Evolutionary conservation across 768 basidiomycete genomes (phyloP), one percentile per base, ranked within the genome.

Genomic region (Rhizopogon sp.): DNA sequence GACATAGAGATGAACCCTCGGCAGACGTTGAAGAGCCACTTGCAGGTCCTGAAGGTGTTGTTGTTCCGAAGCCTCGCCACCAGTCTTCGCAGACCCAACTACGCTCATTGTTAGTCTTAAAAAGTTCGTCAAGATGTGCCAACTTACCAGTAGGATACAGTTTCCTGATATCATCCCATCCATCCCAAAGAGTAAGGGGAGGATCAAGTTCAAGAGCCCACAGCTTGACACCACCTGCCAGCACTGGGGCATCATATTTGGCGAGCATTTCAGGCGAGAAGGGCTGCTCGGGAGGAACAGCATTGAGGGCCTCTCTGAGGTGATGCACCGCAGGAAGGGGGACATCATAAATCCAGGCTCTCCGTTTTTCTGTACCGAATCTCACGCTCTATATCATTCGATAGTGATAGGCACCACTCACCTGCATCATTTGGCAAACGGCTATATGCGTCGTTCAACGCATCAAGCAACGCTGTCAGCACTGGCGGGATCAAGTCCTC

Each of bases 321-420:
- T 88, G 87, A 62, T 98, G 95, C 14, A 89, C 80, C 25, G 84
- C 82, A 1, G 83, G 76, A 6, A 98, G 78, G 1, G 94, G 93
- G 3, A 91, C 89, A 62, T 98, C 93, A 70, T 97, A 98, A 52
- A 98, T 90, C 95, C 95, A 98, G 3, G 87, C 75, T 73, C 88
- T 93, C 56, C 95, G 84, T 66, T 83, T 88, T 67, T 95, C 94
- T 85, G 65, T 4, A 37, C 11, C 52, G 20, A 16, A 40, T 62
- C 22, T 59, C 44, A 46, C 6, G 9, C 16, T 37, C 39, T 39
- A 7, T 25, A 17, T 43, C 6, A 51, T 39, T 54, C 44, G 50
- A 8, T 37, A 3, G 37, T 5, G 14, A 8, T 20, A 16, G 17
- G 14, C 43, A 7, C 9, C 17, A 70, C 82, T 64, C 55, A 89